Base-by-base conservation (phyloP, 495 filamentous ascomycete species). In the Hypoxylon fuscum region DNA sequence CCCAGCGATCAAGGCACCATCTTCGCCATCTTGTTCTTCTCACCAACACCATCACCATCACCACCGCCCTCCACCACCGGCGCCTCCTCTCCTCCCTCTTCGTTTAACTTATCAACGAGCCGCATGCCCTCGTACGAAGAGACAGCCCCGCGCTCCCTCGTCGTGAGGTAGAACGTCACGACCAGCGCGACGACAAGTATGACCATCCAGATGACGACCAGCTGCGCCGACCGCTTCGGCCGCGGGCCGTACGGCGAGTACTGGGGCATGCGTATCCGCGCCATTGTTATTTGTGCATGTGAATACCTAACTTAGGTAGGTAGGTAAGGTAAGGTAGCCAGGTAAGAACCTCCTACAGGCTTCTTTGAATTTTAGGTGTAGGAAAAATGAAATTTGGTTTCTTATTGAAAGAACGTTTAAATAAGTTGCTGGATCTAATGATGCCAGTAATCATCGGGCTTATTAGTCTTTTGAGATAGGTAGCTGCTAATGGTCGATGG, bases 171-270 rank as follows among this genome's bases (percentile, higher is more conserved):
- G 62, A 73, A 74, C 21, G 66, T 75, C 37, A 67, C 8, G 23
- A 64, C 52, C 14, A 75, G 43, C n/a, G 72, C 55, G 29, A 68
- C 31, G 12, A 72, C 20, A 31, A 77, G 66, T n/a, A 61, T 45
- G 5, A 20, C 52, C 44, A 76, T 59, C 75, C 75, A 77, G 21
- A 74, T 45, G 12, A 69, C 5, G 9, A 74, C 58, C 3, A 76
- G 63, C 35, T 56, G 64, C 27, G 59, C 45, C 3, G 75, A 76
- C 15, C 72, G 73, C 15, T 55, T 60, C 15, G 57, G 66, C 12
- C 70, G 65, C 5, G 70, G 73, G 48, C 59, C 63, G 69, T 76
- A 77, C 15, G 71, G 68, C 20, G 71, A 75, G 60, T 63, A 61
- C 27, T 62, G 62, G 5, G 58, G 53, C 52, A 62, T 64, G 6